phyloP scores from a whole-genome alignment of 495 filamentous ascomycete genomes.

The Tuber melanosporum region DNA sequence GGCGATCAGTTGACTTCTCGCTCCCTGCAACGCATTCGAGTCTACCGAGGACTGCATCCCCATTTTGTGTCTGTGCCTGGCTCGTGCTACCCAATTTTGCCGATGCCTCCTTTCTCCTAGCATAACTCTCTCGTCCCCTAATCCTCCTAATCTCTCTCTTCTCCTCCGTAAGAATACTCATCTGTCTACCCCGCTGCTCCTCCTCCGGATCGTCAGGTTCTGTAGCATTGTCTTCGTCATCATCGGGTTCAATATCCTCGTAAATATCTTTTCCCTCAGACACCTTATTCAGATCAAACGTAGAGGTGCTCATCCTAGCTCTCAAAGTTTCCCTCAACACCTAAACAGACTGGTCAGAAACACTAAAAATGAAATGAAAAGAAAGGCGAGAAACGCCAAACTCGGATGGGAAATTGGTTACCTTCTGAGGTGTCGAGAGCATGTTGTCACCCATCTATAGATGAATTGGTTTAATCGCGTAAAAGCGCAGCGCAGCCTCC shows the following conservation, averaged over 20 bases:
- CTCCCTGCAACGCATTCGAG: constrained; percentile 6
- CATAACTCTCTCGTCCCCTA: constrained; percentile 34
- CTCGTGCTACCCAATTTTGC: constrained; percentile 22
- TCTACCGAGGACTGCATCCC: constrained; percentile 10
- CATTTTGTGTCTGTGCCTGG: constrained; percentile 9
- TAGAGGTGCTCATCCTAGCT: constrained; percentile 23
- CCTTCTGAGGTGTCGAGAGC: constrained; percentile 36
- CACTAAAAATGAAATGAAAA: neutral
- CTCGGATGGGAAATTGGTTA: constrained; percentile 10
- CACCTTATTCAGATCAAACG: constrained; percentile 19
- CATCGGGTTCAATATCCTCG: constrained; percentile 2
- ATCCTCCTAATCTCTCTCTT: constrained; percentile 26
- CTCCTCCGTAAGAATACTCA: constrained; percentile 13
- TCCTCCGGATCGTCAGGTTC: constrained; percentile 27
- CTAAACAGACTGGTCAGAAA: constrained; percentile 12
- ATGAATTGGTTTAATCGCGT: constrained; percentile 14
- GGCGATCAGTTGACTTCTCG: neutral
- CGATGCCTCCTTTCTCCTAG: constrained; percentile 30
- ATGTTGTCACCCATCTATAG: constrained; percentile 4
- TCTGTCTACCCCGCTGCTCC: constrained; percentile 13
- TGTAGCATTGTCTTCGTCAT: constrained; percentile 25
- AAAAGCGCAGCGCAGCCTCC: constrained; percentile 15
- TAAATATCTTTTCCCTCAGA: constrained; percentile 12
- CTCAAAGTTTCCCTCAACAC: constrained; percentile 28
- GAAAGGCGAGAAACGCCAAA: neutral